Base-by-base conservation (phyloP, 148 eudicot genomes). In the Persicaria tinctoria region DNA sequence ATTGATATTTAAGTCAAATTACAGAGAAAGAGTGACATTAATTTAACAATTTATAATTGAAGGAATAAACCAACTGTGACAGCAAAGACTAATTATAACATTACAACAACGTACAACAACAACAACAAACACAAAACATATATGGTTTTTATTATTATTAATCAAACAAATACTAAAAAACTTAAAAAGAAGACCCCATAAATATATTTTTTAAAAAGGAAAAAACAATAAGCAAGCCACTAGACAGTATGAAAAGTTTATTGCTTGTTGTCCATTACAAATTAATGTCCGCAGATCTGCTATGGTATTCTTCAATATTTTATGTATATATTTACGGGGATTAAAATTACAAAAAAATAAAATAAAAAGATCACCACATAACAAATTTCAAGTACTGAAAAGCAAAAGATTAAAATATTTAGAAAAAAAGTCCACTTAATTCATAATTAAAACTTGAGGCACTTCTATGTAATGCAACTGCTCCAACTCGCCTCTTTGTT, bases 201-300 rank as follows among this genome's bases (percentile, higher is more conserved):
- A 71, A 47, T 41, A 71, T 71, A 71, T 46, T 70, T 75, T 70
- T 82, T 81, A 76, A 78, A 13, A 77, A 74, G 73, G 75, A 82
- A 73, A 68, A 46, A 73, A 62, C 46, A 79, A 76, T 51, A 76
- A 73, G 68, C 77, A 79, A 84, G 79, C 80, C 70, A 79, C 68
- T 78, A 74, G 76, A 73, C 66, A 75, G 18, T 23, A 66, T 71
- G 55, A 71, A 71, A 57, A 46, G 79, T 60, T 57, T 66, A 63
- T 78, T 78, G 73, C 74, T 75, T 79, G 80, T 69, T 78, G 80
- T 80, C 81, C 85, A 78, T 78, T 73, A 80, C 85, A 85, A 70
- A 70, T 64, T 84, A 74, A 7, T 66, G 70, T 66, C 48, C 14
- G 48, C 70, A 66, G 70, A 66, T 66, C 70, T 66, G 47, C 18